Conservation (phyloP, 257 asterid species). For the Nicotiana otophora region DNA sequence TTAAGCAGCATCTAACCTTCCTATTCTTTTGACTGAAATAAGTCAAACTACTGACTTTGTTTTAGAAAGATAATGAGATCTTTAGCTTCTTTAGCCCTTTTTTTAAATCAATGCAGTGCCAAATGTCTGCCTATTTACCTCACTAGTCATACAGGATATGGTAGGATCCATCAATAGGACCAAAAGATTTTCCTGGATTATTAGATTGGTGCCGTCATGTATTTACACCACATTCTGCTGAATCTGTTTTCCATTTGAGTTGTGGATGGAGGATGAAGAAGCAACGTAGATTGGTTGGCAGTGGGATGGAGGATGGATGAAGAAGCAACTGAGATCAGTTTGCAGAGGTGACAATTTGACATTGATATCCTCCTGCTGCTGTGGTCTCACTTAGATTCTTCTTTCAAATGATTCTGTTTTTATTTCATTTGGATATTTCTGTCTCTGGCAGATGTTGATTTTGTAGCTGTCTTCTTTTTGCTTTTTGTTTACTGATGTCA, state of each 20-base stretch:
- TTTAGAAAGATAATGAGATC: not conserved
- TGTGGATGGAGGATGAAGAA: slow-evolving; percentile 2
- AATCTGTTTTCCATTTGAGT: not conserved
- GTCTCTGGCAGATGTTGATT: not conserved
- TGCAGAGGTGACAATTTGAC: not conserved
- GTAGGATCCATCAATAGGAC: not conserved
- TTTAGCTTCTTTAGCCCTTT: not conserved
- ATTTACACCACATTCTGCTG: not conserved
- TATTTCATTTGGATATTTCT: not conserved
- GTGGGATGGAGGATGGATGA: slow-evolving; percentile 8
- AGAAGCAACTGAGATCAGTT: not conserved
- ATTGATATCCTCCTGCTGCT: not conserved
- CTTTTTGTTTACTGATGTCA: not conserved
- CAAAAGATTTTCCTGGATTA: not conserved
- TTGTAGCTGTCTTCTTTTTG: not conserved
- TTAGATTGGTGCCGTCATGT: not conserved
- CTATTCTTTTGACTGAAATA: slow-evolving; percentile 5
- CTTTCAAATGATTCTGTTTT: slow-evolving; percentile 1
- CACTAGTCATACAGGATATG: not conserved
- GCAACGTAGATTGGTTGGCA: not conserved
- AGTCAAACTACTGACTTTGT: not conserved
- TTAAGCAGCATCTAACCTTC: not conserved
- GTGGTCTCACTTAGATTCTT: not conserved
- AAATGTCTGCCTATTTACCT: not conserved
- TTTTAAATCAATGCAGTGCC: not conserved